Percentiles rank a stretch among this genome's conserved stretches.
Evolutionary conservation across 257 asterid genomes (phyloP).

Genomic region (Dorcoceras hygrometricum): DNA sequence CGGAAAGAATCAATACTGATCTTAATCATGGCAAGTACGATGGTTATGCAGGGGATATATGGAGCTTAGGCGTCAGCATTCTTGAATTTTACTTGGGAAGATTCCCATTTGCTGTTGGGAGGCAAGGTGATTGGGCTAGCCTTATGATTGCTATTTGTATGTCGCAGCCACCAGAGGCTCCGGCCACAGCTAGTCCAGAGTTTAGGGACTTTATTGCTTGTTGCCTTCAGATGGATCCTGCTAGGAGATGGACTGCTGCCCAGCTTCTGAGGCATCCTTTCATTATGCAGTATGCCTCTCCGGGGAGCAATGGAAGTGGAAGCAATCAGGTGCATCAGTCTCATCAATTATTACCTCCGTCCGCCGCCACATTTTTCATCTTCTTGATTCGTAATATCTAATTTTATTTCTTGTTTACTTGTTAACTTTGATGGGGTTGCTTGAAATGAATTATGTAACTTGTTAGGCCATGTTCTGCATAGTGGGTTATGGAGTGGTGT

Average conservation of each 20-base stretch:
- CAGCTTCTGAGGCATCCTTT: conserved; percentile 54
- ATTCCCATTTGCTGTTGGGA: conserved; percentile 68
- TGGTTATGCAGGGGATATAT: conserved; percentile 87
- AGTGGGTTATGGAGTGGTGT: conserved; percentile 23
- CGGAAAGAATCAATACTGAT: conserved; percentile 86
- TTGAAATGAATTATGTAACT: conserved; percentile 22
- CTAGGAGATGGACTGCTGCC: conserved; percentile 49
- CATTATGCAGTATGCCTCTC: conserved; percentile 42
- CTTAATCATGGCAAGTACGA: conserved; percentile 78
- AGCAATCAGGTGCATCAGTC: conserved; percentile 40
- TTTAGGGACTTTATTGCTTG: conserved; percentile 57
- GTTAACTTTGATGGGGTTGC: conserved; percentile 22
- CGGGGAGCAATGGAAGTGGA: conserved; percentile 32
- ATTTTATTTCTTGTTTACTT: conserved; percentile 15
- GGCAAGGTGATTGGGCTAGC: conserved; percentile 95
- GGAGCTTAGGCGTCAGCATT: conserved; percentile 92
- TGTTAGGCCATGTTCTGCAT: conserved; percentile 19
- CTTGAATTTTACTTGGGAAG: conserved; percentile 77
- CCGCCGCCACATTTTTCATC: conserved; percentile 65
- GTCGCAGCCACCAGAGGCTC: conserved; percentile 91
- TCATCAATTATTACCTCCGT: conserved; percentile 60
- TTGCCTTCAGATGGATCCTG: conserved; percentile 58
- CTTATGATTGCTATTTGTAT: conserved; percentile 86
- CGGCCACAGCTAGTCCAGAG: conserved; percentile 61
- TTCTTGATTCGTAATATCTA: conserved; percentile 33